A percentile compares a stretch with the other conserved stretches of the same genome.
These are phyloP conservation scores for Boletus coccyginus DNA, from an alignment of 768 basidiomycete species.

Conservation along the genomic window DNA sequence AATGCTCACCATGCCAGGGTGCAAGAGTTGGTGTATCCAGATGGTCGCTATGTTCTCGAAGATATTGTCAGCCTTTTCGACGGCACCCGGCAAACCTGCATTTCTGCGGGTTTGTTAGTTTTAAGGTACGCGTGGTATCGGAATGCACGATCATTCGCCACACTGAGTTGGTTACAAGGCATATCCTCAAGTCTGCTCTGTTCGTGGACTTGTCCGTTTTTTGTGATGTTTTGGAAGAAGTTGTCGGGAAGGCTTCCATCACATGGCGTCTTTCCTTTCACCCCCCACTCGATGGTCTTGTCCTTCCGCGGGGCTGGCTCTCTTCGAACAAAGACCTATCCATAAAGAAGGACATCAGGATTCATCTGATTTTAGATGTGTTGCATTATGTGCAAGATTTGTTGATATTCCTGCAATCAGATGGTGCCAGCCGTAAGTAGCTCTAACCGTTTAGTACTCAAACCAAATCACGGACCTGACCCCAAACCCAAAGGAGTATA, in stretches of 20 bases:
- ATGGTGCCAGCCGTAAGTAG: conserved; percentile 24
- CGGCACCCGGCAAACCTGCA: conserved; percentile 19
- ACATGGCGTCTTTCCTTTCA: conserved; percentile 23
- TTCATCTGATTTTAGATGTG: conserved; percentile 5
- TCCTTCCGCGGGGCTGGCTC: conserved; percentile 57
- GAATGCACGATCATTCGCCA: not conserved
- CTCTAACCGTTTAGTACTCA: not conserved
- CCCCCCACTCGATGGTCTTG: conserved; percentile 40
- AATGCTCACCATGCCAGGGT: not conserved
- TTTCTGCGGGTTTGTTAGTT: conserved; percentile 37
- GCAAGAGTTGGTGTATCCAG: conserved; percentile 7
- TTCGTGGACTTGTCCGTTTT: conserved; percentile 31
- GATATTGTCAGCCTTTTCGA: conserved; percentile 32
- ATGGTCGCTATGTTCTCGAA: conserved; percentile 26
- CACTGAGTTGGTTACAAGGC: conserved; percentile 32
- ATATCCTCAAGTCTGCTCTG: conserved; percentile 37
- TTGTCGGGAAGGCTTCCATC: conserved; percentile 43
- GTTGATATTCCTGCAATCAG: conserved; percentile 30
- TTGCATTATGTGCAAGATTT: conserved; percentile 20
- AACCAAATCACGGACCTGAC: not conserved
- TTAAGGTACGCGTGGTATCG: conserved; percentile 33
- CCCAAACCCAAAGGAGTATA: not conserved
- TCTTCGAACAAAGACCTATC: conserved; percentile 16
- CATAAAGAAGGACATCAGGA: conserved; percentile 5
- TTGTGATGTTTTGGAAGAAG: conserved; percentile 41